Evolutionary conservation across 331 rosid species (phyloP).

Genomic region (Rosa hybrid): DNA sequence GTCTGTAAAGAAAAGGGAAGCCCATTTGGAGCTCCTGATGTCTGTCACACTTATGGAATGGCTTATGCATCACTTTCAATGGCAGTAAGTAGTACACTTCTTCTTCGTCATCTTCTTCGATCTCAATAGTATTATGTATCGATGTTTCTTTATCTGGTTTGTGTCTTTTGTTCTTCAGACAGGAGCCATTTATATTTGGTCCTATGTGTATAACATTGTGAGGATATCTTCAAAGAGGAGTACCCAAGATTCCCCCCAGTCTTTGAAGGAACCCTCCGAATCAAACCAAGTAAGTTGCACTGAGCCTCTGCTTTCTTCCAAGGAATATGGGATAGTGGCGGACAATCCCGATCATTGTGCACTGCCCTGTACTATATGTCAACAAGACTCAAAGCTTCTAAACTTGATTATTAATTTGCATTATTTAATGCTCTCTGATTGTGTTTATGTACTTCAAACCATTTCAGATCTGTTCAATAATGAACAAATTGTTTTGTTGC

Average conservation of each 20-base stretch:
- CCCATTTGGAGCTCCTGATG: conserved; percentile 75
- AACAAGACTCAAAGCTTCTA: conserved; percentile 21
- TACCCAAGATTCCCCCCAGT: conserved; percentile 14
- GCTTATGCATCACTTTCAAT: conserved; percentile 89
- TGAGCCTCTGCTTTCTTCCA: conserved; percentile 38
- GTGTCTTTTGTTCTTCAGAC: conserved; percentile 37
- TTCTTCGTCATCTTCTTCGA: not conserved
- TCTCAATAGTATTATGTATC: not conserved
- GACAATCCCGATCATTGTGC: conserved; percentile 15
- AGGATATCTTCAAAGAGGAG: conserved; percentile 48
- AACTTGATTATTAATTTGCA: conserved; percentile 3
- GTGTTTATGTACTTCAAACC: not conserved
- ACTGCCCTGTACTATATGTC: conserved; percentile 25
- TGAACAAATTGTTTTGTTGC: not conserved
- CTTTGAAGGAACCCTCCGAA: conserved; percentile 12
- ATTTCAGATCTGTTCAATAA: not conserved
- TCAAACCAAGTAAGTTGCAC: conserved; percentile 16
- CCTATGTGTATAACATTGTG: conserved; percentile 81
- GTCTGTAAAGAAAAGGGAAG: conserved; percentile 77
- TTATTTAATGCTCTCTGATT: not conserved
- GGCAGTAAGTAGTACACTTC: conserved; percentile 57
- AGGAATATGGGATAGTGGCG: conserved; percentile 14
- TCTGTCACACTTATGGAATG: conserved; percentile 65
- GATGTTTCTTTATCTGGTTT: not conserved
- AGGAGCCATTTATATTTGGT: conserved; percentile 75